Percentiles rank a stretch among this genome's conserved stretches.
These are phyloP conservation scores for Starmerella sirachaensis DNA, from an alignment of 805 yeast species.

Conservation along the genomic window DNA sequence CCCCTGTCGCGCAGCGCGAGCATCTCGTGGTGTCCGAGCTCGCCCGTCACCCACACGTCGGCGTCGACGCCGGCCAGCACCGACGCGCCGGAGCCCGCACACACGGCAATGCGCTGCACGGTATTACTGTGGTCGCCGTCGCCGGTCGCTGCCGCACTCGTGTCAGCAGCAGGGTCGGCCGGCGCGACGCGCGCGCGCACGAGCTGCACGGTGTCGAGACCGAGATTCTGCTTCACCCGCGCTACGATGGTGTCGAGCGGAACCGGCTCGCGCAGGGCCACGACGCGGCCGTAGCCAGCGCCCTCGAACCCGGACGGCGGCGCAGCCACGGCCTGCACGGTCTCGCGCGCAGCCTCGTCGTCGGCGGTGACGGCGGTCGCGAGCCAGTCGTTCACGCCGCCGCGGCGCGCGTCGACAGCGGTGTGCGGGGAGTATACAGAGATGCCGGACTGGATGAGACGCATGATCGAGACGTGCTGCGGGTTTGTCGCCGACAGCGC, in stretches of 20 bases:
- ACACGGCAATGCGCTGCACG: slow-evolving; percentile 60
- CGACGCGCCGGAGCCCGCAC: slow-evolving; percentile 91
- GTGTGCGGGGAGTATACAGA: slow-evolving; percentile 94
- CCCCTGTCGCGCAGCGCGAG: slow-evolving; percentile 61
- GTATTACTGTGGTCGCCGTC: too few relatives aligned
- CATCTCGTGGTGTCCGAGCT: slow-evolving; percentile 86
- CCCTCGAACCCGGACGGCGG: slow-evolving; percentile 32
- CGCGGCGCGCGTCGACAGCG: slow-evolving; percentile 79
- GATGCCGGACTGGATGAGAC: slow-evolving; percentile 62
- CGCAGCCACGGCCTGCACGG: slow-evolving; percentile 36
- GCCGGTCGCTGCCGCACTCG: too few relatives aligned
- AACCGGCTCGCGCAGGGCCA: slow-evolving; percentile 37
- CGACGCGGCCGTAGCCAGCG: slow-evolving; percentile 75
- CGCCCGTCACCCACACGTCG: slow-evolving; percentile 83
- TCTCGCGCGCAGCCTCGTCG: slow-evolving; percentile 21
- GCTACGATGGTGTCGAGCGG: slow-evolving; percentile 36
- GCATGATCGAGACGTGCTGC: slow-evolving; percentile 67
- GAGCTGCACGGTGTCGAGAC: slow-evolving; percentile 49
- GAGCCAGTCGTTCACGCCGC: slow-evolving; percentile 94
- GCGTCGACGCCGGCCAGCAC: slow-evolving; percentile 46
- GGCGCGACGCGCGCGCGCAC: slow-evolving; percentile 31
- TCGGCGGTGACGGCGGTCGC: slow-evolving; percentile 42
- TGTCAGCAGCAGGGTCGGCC: slow-evolving; percentile 21
- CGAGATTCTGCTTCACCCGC: slow-evolving; percentile 43
- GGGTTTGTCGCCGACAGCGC: slow-evolving; percentile 55